These are phyloP conservation scores for Saccharomyces hybrid DNA, from an alignment of 1,139 yeast species.

Conservation along the genomic window DNA sequence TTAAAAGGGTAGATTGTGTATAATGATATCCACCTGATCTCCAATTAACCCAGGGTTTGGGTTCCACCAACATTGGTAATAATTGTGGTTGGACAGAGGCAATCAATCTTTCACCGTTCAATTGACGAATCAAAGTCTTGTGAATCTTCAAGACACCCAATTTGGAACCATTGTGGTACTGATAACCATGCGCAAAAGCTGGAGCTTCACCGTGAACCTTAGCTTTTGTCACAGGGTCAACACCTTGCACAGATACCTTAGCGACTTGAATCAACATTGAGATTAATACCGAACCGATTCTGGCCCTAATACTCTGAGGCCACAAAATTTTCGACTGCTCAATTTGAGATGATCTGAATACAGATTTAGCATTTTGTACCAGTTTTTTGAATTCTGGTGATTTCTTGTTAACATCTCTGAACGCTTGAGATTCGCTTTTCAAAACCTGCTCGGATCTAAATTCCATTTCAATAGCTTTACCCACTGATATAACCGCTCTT, in stretches of 20 bases:
- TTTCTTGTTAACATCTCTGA: constrained; percentile 35
- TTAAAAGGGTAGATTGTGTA: constrained; percentile 53
- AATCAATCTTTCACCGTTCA: constrained; percentile 60
- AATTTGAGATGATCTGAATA: constrained; percentile 32
- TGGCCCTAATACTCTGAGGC: constrained; percentile 65
- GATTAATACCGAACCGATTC: constrained; percentile 73
- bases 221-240: constrained; percentile 72
- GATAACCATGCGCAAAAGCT: constrained; percentile 85
- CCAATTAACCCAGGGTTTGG: constrained; percentile 78
- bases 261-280: constrained; percentile 77
- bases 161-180: constrained; percentile 68
- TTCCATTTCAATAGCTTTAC: constrained; percentile 79
- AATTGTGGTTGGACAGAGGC: constrained; percentile 79
- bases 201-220: constrained; percentile 68
- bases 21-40: constrained; percentile 79
- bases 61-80: constrained; percentile 88
- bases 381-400: constrained; percentile 31
- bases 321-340: constrained; percentile 40
- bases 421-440: constrained; percentile 48
- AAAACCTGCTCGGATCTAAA: constrained; percentile 62
- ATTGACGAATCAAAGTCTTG: constrained; percentile 52
- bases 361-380: constrained; percentile 31
- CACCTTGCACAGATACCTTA: constrained; percentile 66
- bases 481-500: constrained; percentile 72
- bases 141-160: constrained; percentile 80